Evolutionary conservation across 2,329 filamentous ascomycete species (phyloP).

Genomic region (Emergomyces pasteurianus): DNA sequence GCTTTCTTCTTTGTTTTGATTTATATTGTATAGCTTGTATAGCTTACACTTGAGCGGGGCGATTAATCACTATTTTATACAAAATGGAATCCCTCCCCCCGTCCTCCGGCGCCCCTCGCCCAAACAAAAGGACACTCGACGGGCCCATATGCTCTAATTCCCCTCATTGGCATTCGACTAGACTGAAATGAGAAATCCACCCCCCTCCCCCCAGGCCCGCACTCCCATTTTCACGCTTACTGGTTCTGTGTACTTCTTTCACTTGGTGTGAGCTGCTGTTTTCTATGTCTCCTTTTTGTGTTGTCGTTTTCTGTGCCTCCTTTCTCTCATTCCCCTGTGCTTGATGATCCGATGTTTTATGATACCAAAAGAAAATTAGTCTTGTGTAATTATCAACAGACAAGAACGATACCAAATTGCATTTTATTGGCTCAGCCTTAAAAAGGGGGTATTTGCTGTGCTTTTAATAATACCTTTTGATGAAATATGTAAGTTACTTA

Average conservation of each 20-base stretch:
- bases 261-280: neutral
- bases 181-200: neutral
- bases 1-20: neutral
- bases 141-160: neutral
- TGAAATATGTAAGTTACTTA: too few relatives aligned
- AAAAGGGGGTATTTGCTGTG: too few relatives aligned
- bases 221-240: too few relatives aligned
- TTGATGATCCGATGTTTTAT: neutral
- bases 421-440: neutral
- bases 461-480: too few relatives aligned
- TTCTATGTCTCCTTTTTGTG: neutral
- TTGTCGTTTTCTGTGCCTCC: neutral
- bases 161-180: neutral
- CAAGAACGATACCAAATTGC: neutral
- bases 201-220: too few relatives aligned
- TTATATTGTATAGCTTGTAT: neutral
- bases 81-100: neutral
- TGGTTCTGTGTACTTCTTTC: neutral
- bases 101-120: neutral
- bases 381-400: neutral
- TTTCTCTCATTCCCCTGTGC: neutral
- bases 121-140: neutral
- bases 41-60: too few relatives aligned
- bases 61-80: neutral
- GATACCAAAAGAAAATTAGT: neutral